Evolutionary conservation across 139 green algal species (phyloP), one percentile per base, ranked within the genome.

Genomic region (Haematococcus lacustris): DNA sequence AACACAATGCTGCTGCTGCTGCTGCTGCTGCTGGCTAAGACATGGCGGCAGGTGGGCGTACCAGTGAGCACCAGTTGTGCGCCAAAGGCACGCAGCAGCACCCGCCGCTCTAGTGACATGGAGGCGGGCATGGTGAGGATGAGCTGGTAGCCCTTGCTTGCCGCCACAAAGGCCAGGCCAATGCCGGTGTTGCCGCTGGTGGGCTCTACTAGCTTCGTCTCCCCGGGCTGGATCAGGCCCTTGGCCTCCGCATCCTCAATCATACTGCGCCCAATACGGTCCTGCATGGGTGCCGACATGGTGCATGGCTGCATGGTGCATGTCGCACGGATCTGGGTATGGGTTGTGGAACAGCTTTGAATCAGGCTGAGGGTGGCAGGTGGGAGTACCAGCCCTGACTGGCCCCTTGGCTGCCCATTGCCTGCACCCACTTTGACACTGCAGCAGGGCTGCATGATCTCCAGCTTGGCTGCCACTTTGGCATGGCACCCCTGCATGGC

Each of bases 61-160:
- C 82, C 80, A 51, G 89, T 94, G 2, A 95, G 81, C 47, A 95
- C 88, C 34, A 93, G 78, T 78, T 92, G 73, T 30, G 89, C 89
- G 1, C 92, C 92, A 80, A 97, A 96, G 32, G 95, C 95, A 30
- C 83, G 80, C 68, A 98, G 85, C 81, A 99, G 80, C 33, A 97
- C 87, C 50, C 95, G 82, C 17, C 94, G 83, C 82, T 99, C 95
- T 28, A 98, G 75, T 28, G 87, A 96, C 95, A 99, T 99, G 76
- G 90, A 96, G 23, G 95, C 95, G 2, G 95, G 95, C 95, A 99
- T 99, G 53, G 95, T 99, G 9, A 99, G 87, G 28, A 97, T 93
- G 26, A 94, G 84, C 83, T 97, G 93, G 92, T 99, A 99, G 68
- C 94, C 94, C 73, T 64, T 93, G 51, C 86, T 83, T 9, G 93